Percentiles rank a stretch among this genome's conserved stretches.
Conservation (phyloP, 306 rosid species). For the Citrullus amarus region DNA sequence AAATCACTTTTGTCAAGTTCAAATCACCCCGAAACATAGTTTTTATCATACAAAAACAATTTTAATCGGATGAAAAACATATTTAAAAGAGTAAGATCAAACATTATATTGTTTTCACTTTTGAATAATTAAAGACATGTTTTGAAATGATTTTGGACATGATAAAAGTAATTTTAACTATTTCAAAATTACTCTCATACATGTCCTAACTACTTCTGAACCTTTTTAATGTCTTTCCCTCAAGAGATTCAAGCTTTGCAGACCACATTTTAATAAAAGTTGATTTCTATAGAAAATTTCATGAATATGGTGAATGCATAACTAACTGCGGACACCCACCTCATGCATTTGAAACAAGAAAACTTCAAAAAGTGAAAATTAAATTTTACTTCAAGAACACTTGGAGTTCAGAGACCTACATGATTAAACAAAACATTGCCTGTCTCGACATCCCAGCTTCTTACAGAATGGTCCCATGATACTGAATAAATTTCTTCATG, state of each 20-base stretch:
- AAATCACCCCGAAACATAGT: no score
- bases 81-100: no score
- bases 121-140: no score
- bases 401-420: neutral
- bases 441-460: slow-evolving; percentile 77
- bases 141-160: no score
- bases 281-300: no score
- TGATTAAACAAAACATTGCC: slow-evolving; percentile 49
- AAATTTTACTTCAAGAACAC: neutral
- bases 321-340: neutral
- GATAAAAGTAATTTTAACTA: no score
- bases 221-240: neutral
- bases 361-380: neutral
- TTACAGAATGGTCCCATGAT: slow-evolving; percentile 85
- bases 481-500: slow-evolving; percentile 67
- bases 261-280: neutral
- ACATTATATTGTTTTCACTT: no score
- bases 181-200: no score
- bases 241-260: neutral
- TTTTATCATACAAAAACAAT: no score
- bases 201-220: neutral
- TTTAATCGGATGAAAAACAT: no score
- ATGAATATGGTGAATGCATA: neutral
- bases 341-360: neutral
- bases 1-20: no score